Evolutionary conservation across 768 basidiomycete species (phyloP), one percentile per base, ranked within the genome.

Genomic region (Daedalea quercina): DNA sequence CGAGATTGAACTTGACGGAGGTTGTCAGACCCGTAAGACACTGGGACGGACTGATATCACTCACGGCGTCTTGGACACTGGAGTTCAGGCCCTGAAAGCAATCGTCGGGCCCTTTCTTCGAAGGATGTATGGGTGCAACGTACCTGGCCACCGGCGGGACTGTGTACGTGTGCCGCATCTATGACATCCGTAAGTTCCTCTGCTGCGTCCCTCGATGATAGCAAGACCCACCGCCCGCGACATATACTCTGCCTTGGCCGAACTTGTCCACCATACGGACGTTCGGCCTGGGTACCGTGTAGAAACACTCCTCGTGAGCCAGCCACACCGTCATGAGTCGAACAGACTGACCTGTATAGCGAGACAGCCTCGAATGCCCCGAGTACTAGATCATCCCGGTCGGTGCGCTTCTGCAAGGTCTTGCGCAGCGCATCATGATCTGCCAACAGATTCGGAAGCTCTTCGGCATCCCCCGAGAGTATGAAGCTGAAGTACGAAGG

Each of bases 91-190:
- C 67, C 52, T 68, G 33, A 12, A 37, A 15, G 7, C 6, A 3
- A n/a, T 4, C 17, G 22, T 42, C 17, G 6, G 24, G 19, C 24
- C 9, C 12, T 23, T 23, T 22, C 4, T 22, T 45, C 19, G 22
- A n/a, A 3, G 25, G 23, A 47, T 3, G 22, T n/a, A 22, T 35
- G 20, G 33, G 23, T 11, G 6, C 28, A 11, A 17, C 48, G 3
- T 50, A 50, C 48, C 35, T 52, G 75, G 0, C 69, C 76, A 24
- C 76, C 76, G 3, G 67, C 65, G 8, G 73, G 73, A 26, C 69
- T 69, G 52, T 77, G 76, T 20, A 71, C 65, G 51, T 80, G 80
- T 0, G 75, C 77, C 25, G 75, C 72, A 55, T 80, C 79, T 80
- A 48, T 20, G 34, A 4, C 11, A 11, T 31, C 6, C 6, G 28